Percentiles rank a stretch among this genome's conserved stretches.
phyloP scores from a whole-genome alignment of 306 rosid genomes.

The Senna tora region DNA sequence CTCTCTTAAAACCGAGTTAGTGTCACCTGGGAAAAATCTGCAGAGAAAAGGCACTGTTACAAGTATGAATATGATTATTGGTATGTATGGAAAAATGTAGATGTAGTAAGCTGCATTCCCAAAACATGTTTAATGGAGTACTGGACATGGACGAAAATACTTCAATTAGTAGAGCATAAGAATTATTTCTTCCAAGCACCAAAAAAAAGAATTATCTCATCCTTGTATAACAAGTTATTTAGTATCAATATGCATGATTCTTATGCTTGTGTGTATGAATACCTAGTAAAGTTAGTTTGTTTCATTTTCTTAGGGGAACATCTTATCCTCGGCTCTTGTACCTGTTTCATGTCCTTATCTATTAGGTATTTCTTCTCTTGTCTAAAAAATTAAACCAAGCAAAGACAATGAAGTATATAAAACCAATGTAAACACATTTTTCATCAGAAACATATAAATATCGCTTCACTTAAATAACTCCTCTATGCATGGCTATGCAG shows the following conservation, averaged over 20 bases:
- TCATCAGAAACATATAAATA: not conserved
- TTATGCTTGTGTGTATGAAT: not conserved
- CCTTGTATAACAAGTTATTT: not conserved
- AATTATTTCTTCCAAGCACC: no score
- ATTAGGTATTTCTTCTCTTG: not conserved
- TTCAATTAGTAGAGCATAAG: not conserved
- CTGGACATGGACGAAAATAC: constrained; percentile 8
- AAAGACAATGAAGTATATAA: not conserved
- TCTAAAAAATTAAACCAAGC: not conserved
- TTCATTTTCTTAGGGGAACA: not conserved
- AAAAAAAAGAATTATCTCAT: no score
- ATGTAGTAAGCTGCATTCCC: not conserved
- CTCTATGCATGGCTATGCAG: not conserved
- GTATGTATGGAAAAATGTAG: constrained; percentile 11
- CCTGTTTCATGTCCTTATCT: not conserved
- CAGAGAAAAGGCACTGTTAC: constrained; percentile 34
- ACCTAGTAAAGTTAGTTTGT: not conserved
- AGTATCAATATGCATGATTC: not conserved
- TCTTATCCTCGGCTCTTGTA: not conserved
- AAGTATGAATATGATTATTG: not conserved
- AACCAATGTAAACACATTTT: not conserved
- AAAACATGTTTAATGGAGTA: constrained; percentile 6
- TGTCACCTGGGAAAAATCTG: constrained; percentile 90
- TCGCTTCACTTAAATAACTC: not conserved
- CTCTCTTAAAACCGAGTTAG: constrained; percentile 87